Conservation (phyloP, 148 eudicot genomes). For the Selenicereus undatus region DNA sequence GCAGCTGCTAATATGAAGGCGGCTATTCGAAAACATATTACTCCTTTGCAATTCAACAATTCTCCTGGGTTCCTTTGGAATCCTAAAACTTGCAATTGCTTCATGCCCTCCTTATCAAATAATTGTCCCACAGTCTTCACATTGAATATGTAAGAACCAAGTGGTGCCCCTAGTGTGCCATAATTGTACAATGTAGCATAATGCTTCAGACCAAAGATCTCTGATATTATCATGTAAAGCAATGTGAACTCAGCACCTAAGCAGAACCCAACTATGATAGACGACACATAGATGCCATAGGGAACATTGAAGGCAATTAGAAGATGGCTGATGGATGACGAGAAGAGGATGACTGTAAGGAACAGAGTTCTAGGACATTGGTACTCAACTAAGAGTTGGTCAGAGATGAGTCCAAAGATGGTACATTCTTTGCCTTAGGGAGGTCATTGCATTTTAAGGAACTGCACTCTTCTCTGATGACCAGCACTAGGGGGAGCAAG, state of each 20-base stretch:
- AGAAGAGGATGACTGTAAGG: slow-evolving; percentile 10
- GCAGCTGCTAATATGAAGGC: slow-evolving; percentile 13
- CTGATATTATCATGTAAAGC: slow-evolving; percentile 20
- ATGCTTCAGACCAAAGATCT: slow-evolving; percentile 28
- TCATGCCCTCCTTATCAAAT: slow-evolving; percentile 17
- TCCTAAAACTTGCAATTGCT: slow-evolving; percentile 13
- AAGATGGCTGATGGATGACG: slow-evolving; percentile 17
- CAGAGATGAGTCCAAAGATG: slow-evolving; percentile 12
- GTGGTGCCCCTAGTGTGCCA: slow-evolving; percentile 17
- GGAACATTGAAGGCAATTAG: slow-evolving; percentile 19
- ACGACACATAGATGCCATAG: slow-evolving; percentile 15
- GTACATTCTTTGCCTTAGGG: not conserved
- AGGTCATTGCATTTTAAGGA: not conserved
- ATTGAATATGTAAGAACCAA: slow-evolving; percentile 22
- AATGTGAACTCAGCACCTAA: slow-evolving; percentile 18
- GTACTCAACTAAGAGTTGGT: slow-evolving; percentile 15
- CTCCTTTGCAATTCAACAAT: slow-evolving; percentile 20
- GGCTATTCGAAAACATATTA: slow-evolving; percentile 12
- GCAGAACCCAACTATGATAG: slow-evolving; percentile 21
- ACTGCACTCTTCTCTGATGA: slow-evolving; percentile 7
- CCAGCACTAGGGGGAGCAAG: slow-evolving; percentile 6
- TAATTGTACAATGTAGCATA: slow-evolving; percentile 22
- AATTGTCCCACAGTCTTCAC: slow-evolving; percentile 19
- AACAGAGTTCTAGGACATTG: slow-evolving; percentile 6
- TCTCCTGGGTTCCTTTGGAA: not conserved